These are phyloP conservation scores for Colletotrichum siamense DNA, from an alignment of 2,329 filamentous ascomycete genomes.

Conservation along the genomic window DNA sequence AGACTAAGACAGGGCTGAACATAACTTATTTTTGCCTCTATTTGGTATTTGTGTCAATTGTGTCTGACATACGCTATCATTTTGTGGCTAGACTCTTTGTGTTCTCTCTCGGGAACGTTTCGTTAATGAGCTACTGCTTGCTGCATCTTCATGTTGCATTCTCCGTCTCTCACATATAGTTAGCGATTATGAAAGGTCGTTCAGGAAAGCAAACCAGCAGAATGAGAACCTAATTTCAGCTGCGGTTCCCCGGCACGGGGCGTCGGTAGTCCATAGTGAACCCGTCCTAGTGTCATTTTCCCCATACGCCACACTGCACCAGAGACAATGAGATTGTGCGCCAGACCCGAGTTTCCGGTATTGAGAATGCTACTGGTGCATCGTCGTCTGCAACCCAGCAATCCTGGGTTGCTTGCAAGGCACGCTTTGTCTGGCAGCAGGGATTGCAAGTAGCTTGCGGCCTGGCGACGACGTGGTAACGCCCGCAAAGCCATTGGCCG, in stretches of 20 bases:
- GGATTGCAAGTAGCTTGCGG: background rate
- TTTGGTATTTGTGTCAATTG: too few species aligned
- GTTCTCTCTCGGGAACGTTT: background rate
- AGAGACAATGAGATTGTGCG: background rate
- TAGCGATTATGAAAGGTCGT: background rate
- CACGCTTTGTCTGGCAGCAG: background rate
- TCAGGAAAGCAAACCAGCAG: background rate
- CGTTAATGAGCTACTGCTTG: background rate
- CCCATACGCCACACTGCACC: background rate
- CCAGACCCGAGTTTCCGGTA: background rate
- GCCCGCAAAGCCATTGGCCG: background rate
- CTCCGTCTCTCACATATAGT: background rate
- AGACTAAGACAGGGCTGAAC: background rate
- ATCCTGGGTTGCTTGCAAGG: background rate
- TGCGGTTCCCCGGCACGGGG: background rate
- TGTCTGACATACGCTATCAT: background rate
- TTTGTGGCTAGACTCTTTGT: background rate
- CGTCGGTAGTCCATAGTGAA: background rate
- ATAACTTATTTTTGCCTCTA: background rate
- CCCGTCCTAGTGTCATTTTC: background rate
- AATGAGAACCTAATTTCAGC: background rate
- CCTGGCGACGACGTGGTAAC: background rate
- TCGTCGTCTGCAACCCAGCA: background rate
- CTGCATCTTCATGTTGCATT: background rate
- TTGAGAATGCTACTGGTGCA: background rate